phyloP scores from a whole-genome alignment of 116 monocot species.

The Zostera marina region DNA sequence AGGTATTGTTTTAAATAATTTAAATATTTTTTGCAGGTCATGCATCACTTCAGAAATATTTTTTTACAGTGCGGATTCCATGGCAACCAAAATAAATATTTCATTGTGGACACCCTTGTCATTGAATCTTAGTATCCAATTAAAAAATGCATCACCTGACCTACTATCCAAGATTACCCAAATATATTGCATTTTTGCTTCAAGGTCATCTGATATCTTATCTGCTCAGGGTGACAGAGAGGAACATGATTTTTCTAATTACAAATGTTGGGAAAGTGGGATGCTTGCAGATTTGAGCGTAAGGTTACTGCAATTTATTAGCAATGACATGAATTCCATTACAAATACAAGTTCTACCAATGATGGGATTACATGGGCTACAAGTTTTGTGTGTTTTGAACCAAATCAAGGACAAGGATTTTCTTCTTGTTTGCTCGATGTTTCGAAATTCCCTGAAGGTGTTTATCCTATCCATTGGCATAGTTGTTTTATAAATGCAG shows the following conservation, averaged over 20 bases:
- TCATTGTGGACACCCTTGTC: constrained; percentile 35
- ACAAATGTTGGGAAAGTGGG: constrained; percentile 11
- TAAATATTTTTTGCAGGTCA: constrained; percentile 26
- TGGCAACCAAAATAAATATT: constrained; percentile 15
- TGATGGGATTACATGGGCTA: constrained; percentile 9
- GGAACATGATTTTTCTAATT: constrained; percentile 3
- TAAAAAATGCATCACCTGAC: constrained; percentile 24
- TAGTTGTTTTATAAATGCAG: constrained; percentile 37
- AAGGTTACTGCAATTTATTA: constrained; percentile 25
- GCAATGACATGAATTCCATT: constrained; percentile 1
- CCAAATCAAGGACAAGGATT: constrained; percentile 59
- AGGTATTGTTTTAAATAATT: neutral
- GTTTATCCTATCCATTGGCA: constrained; percentile 69
- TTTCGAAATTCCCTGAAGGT: constrained; percentile 55
- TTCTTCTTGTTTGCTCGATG: constrained; percentile 66
- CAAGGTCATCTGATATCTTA: constrained; percentile 11
- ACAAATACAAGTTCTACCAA: neutral
- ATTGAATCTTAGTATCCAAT: constrained; percentile 62
- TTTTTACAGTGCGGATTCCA: constrained; percentile 25
- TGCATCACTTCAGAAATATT: constrained; percentile 50
- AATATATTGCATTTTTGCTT: constrained; percentile 54
- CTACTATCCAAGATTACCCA: constrained; percentile 9
- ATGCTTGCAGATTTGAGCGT: constrained; percentile 42
- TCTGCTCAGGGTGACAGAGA: constrained; percentile 4
- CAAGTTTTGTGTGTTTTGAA: constrained; percentile 32